A percentile compares a stretch with the other conserved stretches of the same genome.
Evolutionary conservation across 2,329 filamentous ascomycete species (phyloP).

Genomic region (Ophiostoma australiae): DNA sequence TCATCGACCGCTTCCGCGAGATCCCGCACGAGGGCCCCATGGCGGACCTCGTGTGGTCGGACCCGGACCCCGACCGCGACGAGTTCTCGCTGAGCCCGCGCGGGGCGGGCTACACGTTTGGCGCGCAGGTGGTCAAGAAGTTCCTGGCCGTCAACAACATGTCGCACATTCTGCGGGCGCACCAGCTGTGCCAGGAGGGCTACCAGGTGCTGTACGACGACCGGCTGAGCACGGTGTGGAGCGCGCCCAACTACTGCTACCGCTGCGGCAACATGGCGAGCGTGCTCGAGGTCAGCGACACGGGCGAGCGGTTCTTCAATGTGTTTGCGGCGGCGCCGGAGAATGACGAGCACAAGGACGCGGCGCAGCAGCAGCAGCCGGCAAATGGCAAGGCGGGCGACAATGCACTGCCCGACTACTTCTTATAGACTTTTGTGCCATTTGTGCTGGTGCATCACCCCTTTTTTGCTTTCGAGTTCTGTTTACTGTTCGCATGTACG

Average conservation of each 20-base stretch:
- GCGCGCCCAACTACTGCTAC: conserved; percentile 93
- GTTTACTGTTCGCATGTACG: conserved; percentile 12
- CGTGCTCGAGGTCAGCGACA: conserved; percentile 91
- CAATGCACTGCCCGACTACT: conserved; percentile 64
- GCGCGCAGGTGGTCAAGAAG: conserved; percentile 95
- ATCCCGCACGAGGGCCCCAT: conserved; percentile 98
- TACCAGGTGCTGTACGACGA: conserved; percentile 97
- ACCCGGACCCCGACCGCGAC: conserved; percentile 93
- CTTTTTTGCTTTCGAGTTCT: not conserved
- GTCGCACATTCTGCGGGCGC: conserved; percentile 95
- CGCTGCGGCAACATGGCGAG: conserved; percentile 95
- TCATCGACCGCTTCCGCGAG: conserved; percentile 97
- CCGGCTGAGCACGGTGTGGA: conserved; percentile 93
- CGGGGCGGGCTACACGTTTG: conserved; percentile 95
- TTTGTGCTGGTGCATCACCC: too few species aligned
- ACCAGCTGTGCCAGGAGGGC: conserved; percentile 96
- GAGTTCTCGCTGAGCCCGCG: conserved; percentile 93
- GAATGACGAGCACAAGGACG: conserved; percentile 83
- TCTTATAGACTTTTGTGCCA: conserved; percentile 49
- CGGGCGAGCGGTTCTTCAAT: conserved; percentile 91
- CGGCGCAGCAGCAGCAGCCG: conserved; percentile 52
- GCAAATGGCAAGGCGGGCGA: conserved; percentile 51
- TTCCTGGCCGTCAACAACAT: conserved; percentile 96
- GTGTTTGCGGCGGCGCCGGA: conserved; percentile 96
- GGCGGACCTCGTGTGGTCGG: conserved; percentile 99